phyloP scores from a whole-genome alignment of 352 stramenopile genomes.

The Pythium catenulatum region DNA sequence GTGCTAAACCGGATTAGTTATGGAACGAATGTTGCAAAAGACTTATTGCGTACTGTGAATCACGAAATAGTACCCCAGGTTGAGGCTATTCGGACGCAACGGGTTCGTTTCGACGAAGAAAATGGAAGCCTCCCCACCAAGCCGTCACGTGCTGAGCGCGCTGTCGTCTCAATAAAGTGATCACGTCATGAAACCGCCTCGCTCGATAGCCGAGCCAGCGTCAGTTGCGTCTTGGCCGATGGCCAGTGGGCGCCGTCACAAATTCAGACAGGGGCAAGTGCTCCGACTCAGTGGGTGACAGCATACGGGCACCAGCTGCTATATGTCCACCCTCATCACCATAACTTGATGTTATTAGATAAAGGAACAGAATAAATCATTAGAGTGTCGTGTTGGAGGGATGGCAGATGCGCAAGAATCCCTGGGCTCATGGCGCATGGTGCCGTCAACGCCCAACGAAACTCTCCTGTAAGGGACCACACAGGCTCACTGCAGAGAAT shows the following conservation, averaged over 20 bases:
- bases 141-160: neutral
- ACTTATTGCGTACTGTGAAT: no score
- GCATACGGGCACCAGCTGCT: neutral
- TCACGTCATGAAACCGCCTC: neutral
- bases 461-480: constrained; percentile 11
- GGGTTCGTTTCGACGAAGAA: neutral
- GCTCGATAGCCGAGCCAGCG: constrained; percentile 12
- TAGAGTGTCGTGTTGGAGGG: neutral
- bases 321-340: neutral
- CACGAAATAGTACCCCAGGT: neutral
- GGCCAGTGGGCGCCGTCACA: constrained; percentile 8
- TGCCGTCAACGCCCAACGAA: neutral
- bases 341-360: constrained; percentile 7
- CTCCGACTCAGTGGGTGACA: neutral
- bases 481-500: neutral
- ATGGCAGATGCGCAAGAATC: neutral
- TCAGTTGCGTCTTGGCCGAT: neutral
- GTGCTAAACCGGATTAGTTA: no score
- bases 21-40: no score
- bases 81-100: no score
- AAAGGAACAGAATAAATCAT: neutral
- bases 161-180: constrained; percentile 26
- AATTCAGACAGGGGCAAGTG: constrained; percentile 16
- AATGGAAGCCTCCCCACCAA: neutral
- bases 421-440: neutral